Base-by-base conservation (phyloP, 2,329 filamentous ascomycete species). In the Daldinia eschscholtzii region DNA sequence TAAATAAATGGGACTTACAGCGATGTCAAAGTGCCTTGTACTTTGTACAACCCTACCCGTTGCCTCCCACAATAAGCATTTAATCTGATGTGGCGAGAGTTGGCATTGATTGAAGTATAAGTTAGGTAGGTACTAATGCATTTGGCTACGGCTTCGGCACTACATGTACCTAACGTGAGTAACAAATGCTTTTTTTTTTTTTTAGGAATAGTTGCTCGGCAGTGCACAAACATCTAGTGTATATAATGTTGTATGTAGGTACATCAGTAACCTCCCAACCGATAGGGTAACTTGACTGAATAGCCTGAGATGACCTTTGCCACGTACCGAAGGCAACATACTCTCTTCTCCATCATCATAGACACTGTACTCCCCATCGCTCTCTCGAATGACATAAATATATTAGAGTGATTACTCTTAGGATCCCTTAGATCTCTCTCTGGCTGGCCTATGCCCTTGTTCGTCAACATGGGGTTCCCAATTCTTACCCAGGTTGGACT, bases 381-480 rank as follows among this genome's bases (percentile, higher is more conserved):
- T 53, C 15, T 10, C 13, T 26, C n/a, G 1, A 3, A 12, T 35
- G 10, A 33, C 10, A 50, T 15, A n/a, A 50, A 50, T 6, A 10
- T 30, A n/a, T 7, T 26, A 37, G 6, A 13, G 9, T 6, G 41
- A 23, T n/a, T n/a, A n/a, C 26, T 12, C 12, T 35, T 9, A 35
- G 33, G 2, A 35, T 9, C 10, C 7, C 33, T 41, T 64, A 39
- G 6, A 44, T 12, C n/a, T 59, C 37, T 67, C 12, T n/a, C 55
- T 64, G 42, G 52, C n/a, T 18, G 71, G 68, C 30, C 74, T 70
- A 56, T 63, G 73, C 12, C 74, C 73, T 9, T 67, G 33, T 30
- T 67, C 64, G 28, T 72, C 70, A 50, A 73, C 70, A 18, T 46
- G 50, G 33, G 64, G 46, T 20, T 68, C 58, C 75, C 75, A 76